These are phyloP conservation scores for Hamamelis virginiana DNA, from an alignment of 164 flowering plant genomes.

Conservation along the genomic window DNA sequence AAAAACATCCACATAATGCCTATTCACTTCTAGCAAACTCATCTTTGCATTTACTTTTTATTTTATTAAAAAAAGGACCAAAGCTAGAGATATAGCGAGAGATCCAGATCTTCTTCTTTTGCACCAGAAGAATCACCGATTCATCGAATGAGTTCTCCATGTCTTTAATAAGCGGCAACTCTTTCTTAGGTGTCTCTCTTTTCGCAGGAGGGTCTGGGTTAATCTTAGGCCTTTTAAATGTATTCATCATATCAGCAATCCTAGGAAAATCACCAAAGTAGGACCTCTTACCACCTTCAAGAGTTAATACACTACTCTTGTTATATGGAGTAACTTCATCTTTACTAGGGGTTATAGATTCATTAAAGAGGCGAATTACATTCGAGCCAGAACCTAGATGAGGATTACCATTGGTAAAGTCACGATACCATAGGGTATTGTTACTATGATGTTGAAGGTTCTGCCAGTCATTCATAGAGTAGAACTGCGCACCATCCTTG, in stretches of 20 bases:
- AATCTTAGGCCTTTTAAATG: slow-evolving; percentile 11
- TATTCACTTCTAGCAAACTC: background rate
- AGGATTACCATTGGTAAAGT: background rate
- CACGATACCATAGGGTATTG: background rate
- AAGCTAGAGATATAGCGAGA: slow-evolving; percentile 23
- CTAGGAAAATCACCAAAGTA: background rate
- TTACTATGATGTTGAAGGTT: background rate
- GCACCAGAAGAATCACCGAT: background rate
- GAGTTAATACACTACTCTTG: background rate
- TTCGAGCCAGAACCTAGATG: background rate
- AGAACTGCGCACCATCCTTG: background rate
- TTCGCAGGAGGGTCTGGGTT: background rate
- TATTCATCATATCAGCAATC: background rate
- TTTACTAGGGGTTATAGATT: background rate
- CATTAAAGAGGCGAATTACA: background rate
- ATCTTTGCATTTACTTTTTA: background rate
- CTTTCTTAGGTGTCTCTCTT: slow-evolving; percentile 4
- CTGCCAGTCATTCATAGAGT: background rate
- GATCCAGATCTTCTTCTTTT: slow-evolving; percentile 12
- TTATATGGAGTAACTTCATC: background rate
- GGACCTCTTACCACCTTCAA: slow-evolving; percentile 7
- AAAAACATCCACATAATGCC: background rate
- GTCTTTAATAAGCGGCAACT: slow-evolving; percentile 5
- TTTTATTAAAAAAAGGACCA: slow-evolving; percentile 4
- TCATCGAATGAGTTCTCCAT: slow-evolving; percentile 2